These are phyloP conservation scores for Begonia loranthoides DNA, from an alignment of 306 rosid genomes.

Conservation along the genomic window DNA sequence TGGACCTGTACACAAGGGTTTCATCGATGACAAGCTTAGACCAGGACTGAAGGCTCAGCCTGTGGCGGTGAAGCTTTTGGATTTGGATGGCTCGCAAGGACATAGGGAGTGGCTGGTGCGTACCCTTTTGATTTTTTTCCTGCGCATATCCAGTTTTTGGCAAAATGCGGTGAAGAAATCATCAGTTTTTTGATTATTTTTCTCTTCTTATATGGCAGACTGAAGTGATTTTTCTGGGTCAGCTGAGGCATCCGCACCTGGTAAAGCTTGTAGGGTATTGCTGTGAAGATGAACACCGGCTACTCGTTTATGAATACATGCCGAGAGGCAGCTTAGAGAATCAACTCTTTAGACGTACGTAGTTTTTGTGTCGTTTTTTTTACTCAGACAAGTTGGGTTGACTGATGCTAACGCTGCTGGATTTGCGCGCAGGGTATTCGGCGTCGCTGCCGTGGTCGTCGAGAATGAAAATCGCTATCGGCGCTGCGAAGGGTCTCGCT, in stretches of 20 bases:
- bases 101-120: slow-evolving; percentile 97
- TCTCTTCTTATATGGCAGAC: slow-evolving; percentile 28
- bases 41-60: slow-evolving; percentile 71
- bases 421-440: slow-evolving; percentile 41
- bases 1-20: slow-evolving; percentile 91
- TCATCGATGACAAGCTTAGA: slow-evolving; percentile 77
- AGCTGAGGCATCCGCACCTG: slow-evolving; percentile 68
- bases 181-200: slow-evolving; percentile 2
- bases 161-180: no score
- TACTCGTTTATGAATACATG: slow-evolving; percentile 70
- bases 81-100: slow-evolving; percentile 83
- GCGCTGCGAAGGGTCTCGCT: slow-evolving; percentile 87
- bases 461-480: slow-evolving; percentile 90
- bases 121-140: background rate
- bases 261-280: slow-evolving; percentile 90
- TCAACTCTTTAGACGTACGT: slow-evolving; percentile 79
- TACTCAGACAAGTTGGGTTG: no score
- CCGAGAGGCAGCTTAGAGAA: slow-evolving; percentile 97
- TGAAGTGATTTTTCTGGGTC: slow-evolving; percentile 87
- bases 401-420: no score
- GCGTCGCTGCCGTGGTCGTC: slow-evolving; percentile 80
- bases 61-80: slow-evolving; percentile 86
- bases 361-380: background rate
- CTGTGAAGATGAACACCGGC: slow-evolving; percentile 86
- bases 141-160: no score